Conservation (phyloP, 2,329 filamentous ascomycete species). For the Colletotrichum graminicola region DNA sequence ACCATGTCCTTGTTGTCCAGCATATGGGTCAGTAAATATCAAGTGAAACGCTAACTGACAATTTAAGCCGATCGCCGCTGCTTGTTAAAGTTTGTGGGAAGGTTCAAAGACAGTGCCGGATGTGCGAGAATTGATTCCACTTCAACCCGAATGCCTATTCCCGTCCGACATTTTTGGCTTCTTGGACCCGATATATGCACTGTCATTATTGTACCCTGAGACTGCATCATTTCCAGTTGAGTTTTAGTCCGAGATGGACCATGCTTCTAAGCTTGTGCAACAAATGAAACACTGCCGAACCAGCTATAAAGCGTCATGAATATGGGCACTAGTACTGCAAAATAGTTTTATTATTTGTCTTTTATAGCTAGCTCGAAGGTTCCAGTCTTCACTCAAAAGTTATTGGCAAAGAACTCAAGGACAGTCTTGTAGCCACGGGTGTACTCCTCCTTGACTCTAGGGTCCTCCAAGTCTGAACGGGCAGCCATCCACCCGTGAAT, state of each 20-base stretch:
- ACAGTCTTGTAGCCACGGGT: conserved; percentile 71
- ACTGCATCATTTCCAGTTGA: background rate
- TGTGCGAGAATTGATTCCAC: background rate
- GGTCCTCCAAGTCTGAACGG: conserved; percentile 68
- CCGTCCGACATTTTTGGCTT: background rate
- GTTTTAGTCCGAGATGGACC: background rate
- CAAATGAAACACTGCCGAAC: background rate
- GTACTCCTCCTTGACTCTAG: conserved; percentile 71
- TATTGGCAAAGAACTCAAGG: conserved; percentile 68
- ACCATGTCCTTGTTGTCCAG: background rate
- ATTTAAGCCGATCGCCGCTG: background rate
- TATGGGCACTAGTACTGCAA: background rate
- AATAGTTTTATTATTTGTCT: background rate
- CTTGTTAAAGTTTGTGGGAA: background rate
- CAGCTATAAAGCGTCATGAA: background rate
- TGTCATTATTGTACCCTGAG: no score
- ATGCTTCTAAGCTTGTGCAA: background rate
- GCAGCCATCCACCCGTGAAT: conserved; percentile 83
- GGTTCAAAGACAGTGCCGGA: background rate
- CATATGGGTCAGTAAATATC: conserved; percentile 25
- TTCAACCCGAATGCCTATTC: background rate
- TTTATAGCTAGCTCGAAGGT: background rate
- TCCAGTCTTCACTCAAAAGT: conserved; percentile 51
- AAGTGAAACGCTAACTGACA: background rate
- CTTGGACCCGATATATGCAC: background rate